A percentile compares a stretch with the other conserved stretches of the same genome.
Evolutionary conservation across 305 asterid species (phyloP).

Genomic region (Rubia peregrina): DNA sequence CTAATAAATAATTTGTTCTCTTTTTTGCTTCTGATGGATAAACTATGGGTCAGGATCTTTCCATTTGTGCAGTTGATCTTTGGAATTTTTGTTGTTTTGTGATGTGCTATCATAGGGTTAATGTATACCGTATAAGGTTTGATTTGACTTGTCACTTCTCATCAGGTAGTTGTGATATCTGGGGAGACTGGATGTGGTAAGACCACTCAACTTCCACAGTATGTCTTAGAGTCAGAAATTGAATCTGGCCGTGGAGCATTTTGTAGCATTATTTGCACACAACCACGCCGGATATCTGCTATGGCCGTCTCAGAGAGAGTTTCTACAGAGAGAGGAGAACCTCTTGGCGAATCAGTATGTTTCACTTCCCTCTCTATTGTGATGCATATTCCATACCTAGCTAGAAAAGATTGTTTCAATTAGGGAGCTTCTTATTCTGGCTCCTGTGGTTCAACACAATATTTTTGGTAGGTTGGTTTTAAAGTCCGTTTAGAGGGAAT

Average conservation of each 20-base stretch:
- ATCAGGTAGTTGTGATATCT: conserved; percentile 88
- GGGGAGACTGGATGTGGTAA: conserved; percentile 99
- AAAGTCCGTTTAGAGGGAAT: conserved; percentile 97
- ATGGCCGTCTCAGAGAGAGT: conserved; percentile 97
- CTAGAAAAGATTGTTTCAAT: conserved; percentile 15
- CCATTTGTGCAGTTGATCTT: neutral
- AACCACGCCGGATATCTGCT: conserved; percentile 98
- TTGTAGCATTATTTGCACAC: conserved; percentile 94
- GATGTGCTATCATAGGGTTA: neutral
- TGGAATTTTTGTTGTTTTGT: neutral
- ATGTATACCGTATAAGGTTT: neutral
- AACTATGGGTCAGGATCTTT: neutral
- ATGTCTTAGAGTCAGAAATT: conserved; percentile 84
- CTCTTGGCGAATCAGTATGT: conserved; percentile 95
- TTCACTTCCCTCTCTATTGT: conserved; percentile 26
- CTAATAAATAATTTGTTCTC: neutral
- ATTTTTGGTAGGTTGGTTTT: conserved; percentile 74
- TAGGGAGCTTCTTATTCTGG: conserved; percentile 27
- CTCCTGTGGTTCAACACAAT: conserved; percentile 31
- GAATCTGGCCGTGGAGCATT: conserved; percentile 99
- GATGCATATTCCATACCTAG: conserved; percentile 9
- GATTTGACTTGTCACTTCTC: neutral
- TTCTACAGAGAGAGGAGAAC: conserved; percentile 95
- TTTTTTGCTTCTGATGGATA: neutral
- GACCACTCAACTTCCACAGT: conserved; percentile 98